A percentile compares a stretch with the other conserved stretches of the same genome.
phyloP scores from a whole-genome alignment of 495 filamentous ascomycete species.

The Aspergillus campestris region DNA sequence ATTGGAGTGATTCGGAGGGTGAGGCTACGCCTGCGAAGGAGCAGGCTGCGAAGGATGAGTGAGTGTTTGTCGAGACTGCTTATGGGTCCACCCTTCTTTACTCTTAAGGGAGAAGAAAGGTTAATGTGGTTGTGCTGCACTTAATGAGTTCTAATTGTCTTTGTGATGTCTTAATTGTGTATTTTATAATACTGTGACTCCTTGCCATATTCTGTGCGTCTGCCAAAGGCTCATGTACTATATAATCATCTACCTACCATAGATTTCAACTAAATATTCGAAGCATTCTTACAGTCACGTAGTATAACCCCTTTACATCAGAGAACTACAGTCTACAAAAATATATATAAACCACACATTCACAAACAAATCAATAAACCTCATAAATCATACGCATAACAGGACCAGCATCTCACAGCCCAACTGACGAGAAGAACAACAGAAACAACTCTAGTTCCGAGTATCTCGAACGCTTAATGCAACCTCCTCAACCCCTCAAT shows the following conservation, averaged over 20 bases:
- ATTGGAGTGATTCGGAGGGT: constrained; percentile 42
- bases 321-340: background rate
- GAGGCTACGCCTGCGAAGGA: constrained; percentile 19
- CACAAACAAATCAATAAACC: background rate
- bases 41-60: background rate
- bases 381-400: background rate
- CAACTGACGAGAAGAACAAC: background rate
- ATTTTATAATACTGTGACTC: background rate
- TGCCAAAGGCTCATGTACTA: too few relatives aligned
- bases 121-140: too few relatives aligned
- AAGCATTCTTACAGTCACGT: too few relatives aligned
- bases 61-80: too few relatives aligned
- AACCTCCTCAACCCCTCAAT: constrained; percentile 68
- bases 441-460: background rate
- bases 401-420: background rate
- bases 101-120: too few relatives aligned
- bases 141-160: background rate
- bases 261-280: too few relatives aligned
- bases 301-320: too few relatives aligned
- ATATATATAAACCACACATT: background rate
- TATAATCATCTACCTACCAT: too few relatives aligned
- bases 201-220: too few relatives aligned
- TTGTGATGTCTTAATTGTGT: background rate
- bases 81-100: too few relatives aligned
- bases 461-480: constrained; percentile 22